A percentile compares a stretch with the other conserved stretches of the same genome.
phyloP scores from a whole-genome alignment of 2,329 filamentous ascomycete species.

The Colletotrichum limetticola region DNA sequence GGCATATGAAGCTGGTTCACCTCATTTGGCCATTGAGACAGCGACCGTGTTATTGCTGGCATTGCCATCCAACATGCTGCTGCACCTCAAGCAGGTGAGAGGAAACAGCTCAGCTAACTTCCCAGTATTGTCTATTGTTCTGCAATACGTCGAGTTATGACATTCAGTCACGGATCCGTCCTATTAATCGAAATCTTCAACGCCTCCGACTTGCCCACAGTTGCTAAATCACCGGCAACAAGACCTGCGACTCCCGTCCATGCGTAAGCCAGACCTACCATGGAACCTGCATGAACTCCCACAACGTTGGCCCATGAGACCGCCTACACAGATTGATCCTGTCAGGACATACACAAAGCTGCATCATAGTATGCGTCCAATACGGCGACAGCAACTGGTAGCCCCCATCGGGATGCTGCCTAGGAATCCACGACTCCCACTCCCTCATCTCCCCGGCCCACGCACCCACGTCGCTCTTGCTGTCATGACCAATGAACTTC shows the following conservation, averaged over 20 bases:
- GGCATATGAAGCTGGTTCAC: too few species aligned
- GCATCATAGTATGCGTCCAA: not conserved
- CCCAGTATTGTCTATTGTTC: too few species aligned
- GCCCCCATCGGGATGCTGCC: not conserved
- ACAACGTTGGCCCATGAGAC: not conserved
- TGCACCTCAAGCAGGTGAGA: too few species aligned
- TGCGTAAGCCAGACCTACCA: not conserved
- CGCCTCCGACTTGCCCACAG: not conserved
- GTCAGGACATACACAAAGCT: not conserved
- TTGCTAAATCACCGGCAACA: not conserved
- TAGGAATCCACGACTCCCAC: conserved; percentile 12
- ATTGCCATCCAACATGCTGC: not conserved
- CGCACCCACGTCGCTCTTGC: not conserved
- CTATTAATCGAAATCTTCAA: not conserved
- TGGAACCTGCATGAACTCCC: conserved; percentile 7
- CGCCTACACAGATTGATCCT: not conserved
- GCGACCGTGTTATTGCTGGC: not conserved
- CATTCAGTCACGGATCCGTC: too few species aligned
- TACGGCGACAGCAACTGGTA: conserved; percentile 12
- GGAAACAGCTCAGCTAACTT: not conserved
- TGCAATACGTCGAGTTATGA: too few species aligned
- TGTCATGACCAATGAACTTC: conserved; percentile 46
- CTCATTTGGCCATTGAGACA: not conserved
- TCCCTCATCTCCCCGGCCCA: not conserved
- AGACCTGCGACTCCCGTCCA: not conserved